phyloP scores from a whole-genome alignment of 768 basidiomycete genomes.

The Suillus fuscotomentosus region DNA sequence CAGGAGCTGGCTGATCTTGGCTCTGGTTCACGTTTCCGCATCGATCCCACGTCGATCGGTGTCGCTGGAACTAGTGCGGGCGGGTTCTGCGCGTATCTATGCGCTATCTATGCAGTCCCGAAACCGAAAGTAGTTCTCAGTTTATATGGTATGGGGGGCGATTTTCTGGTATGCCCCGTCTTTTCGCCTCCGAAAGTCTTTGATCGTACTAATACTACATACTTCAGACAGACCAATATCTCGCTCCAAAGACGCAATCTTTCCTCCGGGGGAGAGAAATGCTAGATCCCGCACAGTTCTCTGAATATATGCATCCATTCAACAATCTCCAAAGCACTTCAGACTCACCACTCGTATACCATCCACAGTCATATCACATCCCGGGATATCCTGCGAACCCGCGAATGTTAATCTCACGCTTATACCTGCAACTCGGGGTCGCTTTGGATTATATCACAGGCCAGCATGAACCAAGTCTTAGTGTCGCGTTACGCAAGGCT shows the following conservation, averaged over 20 bases:
- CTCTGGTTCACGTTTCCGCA: constrained; percentile 21
- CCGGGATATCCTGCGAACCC: constrained; percentile 64
- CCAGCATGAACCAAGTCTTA: constrained; percentile 44
- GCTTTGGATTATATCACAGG: constrained; percentile 61
- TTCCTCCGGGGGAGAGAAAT: constrained; percentile 59
- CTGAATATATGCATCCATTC: constrained; percentile 47
- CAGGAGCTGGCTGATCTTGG: neutral
- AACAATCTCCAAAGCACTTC: constrained; percentile 24
- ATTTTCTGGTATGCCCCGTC: constrained; percentile 40
- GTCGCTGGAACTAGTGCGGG: constrained; percentile 62
- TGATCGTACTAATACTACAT: constrained; percentile 4
- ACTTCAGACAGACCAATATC: constrained; percentile 51
- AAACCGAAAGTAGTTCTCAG: constrained; percentile 55
- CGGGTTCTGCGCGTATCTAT: constrained; percentile 62
- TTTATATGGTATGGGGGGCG: constrained; percentile 64
- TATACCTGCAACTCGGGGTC: constrained; percentile 59
- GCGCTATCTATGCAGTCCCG: constrained; percentile 51
- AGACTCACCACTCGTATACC: constrained; percentile 48
- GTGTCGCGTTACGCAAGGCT: constrained; percentile 34
- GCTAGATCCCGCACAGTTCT: constrained; percentile 46
- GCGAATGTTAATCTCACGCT: constrained; percentile 54
- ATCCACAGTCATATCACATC: constrained; percentile 40
- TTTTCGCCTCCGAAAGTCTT: neutral
- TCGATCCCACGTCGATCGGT: constrained; percentile 46
- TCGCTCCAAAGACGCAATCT: constrained; percentile 43